A percentile compares a stretch with the other conserved stretches of the same genome.
phyloP scores from a whole-genome alignment of 306 rosid species.

The Ormosia emarginata region DNA sequence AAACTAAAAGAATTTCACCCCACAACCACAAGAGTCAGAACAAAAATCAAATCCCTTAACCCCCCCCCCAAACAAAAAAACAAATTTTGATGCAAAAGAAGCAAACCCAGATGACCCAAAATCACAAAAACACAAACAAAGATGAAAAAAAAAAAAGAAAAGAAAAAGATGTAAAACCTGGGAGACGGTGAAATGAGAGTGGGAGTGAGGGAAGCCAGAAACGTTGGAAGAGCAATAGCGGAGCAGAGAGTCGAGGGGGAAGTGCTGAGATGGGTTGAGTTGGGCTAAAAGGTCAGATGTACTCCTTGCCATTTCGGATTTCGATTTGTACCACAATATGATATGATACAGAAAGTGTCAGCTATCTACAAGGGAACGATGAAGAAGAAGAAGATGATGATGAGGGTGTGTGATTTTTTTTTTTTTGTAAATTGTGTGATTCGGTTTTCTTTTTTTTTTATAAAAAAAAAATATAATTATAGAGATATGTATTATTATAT shows the following conservation, averaged over 20 bases:
- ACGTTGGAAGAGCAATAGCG: constrained; percentile 66
- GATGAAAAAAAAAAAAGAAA: background rate
- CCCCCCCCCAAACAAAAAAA: background rate
- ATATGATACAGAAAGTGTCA: too few relatives aligned
- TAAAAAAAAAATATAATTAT: too few relatives aligned
- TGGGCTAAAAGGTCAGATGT: constrained; percentile 36
- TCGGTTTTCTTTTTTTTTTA: too few relatives aligned
- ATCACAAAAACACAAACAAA: background rate
- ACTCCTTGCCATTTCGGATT: constrained; percentile 37
- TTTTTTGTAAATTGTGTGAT: too few relatives aligned
- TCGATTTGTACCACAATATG: background rate
- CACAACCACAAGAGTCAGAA: background rate
- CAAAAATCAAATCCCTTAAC: background rate
- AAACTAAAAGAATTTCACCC: constrained; percentile 48
- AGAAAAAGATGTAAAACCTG: constrained; percentile 46
- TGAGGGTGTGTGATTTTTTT: too few relatives aligned
- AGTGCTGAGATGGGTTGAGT: constrained; percentile 36
- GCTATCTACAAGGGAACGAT: too few relatives aligned
- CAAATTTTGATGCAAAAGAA: constrained; percentile 2
- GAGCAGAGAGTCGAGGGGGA: constrained; percentile 51
- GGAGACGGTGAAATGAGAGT: constrained; percentile 57
- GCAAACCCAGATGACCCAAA: background rate
- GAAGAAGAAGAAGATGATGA: too few relatives aligned
- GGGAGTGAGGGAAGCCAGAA: constrained; percentile 59
- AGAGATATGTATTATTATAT: too few relatives aligned